Evolutionary conservation across 1,284 basidiomycete genomes (phyloP), one percentile per base, ranked within the genome.

Genomic region (Volvariella surrecta): DNA sequence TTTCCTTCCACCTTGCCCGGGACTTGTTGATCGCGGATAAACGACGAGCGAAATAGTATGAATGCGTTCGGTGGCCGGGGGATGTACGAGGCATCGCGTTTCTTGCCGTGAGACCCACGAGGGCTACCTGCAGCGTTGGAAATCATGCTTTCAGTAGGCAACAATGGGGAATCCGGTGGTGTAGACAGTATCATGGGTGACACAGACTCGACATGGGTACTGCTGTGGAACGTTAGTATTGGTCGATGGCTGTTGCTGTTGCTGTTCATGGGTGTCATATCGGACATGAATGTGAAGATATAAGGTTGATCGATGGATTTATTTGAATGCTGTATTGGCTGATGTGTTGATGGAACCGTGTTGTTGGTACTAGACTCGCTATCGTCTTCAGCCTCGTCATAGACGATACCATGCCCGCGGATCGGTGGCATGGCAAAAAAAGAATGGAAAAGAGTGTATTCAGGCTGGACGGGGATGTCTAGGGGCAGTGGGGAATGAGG

Each of bases 41-140:
- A 91, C 42, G 89, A 86, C 24, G 88, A 89, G 48, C 93, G 78
- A 65, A 93, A 96, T 59, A 96, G 79, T 55, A 96, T 95, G 67
- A 95, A 96, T 39, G 93, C 91, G 63, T 96, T 96, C 22, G 90
- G 85, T 0, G 92, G 92, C 24, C 92, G 80, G 39, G 92, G 90
- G 58, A 94, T 89, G 62, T 94, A 66, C 1, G 61, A 63, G 32
- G 64, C 59, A 46, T 67, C 62, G 38, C 64, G 61, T 45, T 61
- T 60, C 53, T 61, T 66, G 35, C 57, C 59, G 48, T 64, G 62
- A 22, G 59, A 58, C 34, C 34, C 22, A 4, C 58, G 61, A 10
- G 55, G 34, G 15, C 9, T 9, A 15, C 9, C 30, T 15, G 16
- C 17, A 31, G 19, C 6, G 35, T 32, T 17, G 38, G 42, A 39